Evolutionary conservation across 257 asterid species (phyloP), one percentile per base, ranked within the genome.

Genomic region (Scutellaria barbata): DNA sequence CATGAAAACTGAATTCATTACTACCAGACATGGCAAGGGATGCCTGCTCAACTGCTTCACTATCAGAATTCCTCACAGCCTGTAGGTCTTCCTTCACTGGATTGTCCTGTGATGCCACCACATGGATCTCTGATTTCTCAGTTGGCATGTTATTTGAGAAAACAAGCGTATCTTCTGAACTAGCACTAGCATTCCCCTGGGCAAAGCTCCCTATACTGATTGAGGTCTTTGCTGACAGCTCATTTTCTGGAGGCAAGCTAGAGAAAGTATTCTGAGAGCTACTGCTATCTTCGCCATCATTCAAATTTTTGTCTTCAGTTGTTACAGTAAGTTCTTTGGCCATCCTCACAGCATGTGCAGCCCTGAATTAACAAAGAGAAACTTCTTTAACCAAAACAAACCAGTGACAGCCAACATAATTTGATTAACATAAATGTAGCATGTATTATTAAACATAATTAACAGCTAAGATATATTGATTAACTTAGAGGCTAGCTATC

Each of bases 261-360:
- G 99, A 88, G 79, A 88, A 92, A 61, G 98, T 85, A 82, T 92
- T 89, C 50, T 89, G 95, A 61, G 96, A 95, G 87, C 96, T 82
- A 79, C 83, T 66, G 81, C 86, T 79, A 79, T 95, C 99, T 73
- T 89, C 94, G 59, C 66, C 86, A 72, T 89, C 96, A 81, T 82
- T 83, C 78, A 87, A 71, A 78, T 79, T 85, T 81, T 87, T 95
- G 68, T 89, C 97, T 59, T 85, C 97, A 18, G 85, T 66, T 73
- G 82, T 85, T 22, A 81, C 82, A 8, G 89, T 82, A 80, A 95
- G 94, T 74, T 86, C 88, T 77, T 86, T 92, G 8, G 98, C 94
- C 90, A 92, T 82, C 85, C 87, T 90, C 86, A 95, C 92, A 82
- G 98, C 97, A 82, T 85, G 85, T 9, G 99, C 86, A 76, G 97